Conservation (phyloP, 352 stramenopile genomes). For the Globisporangium polare region DNA sequence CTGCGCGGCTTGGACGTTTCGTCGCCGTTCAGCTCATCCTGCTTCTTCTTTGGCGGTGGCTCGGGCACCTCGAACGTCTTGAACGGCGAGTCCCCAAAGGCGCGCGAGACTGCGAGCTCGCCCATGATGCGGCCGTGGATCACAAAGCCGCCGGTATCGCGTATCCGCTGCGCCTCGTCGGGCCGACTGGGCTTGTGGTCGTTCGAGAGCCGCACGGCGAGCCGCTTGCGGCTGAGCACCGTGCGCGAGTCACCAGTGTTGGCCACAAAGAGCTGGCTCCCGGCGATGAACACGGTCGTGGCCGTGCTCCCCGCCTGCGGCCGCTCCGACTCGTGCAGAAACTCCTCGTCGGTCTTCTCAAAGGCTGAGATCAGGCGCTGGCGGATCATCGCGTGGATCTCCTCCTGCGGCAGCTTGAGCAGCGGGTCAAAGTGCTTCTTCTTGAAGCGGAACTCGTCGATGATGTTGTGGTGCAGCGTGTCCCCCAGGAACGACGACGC, state of each 20-base stretch:
- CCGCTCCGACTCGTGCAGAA: conserved; percentile 55
- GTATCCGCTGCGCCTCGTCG: conserved; percentile 94
- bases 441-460: conserved; percentile 45
- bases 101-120: conserved; percentile 75
- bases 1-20: conserved; percentile 43
- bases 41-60: conserved; percentile 26
- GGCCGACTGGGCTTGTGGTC: conserved; percentile 94
- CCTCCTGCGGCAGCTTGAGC: conserved; percentile 31
- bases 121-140: conserved; percentile 93
- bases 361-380: conserved; percentile 54
- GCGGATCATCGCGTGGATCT: conserved; percentile 47
- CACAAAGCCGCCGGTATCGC: conserved; percentile 90
- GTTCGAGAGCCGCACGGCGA: conserved; percentile 90
- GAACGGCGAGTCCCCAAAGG: conserved; percentile 93
- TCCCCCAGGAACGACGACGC: conserved; percentile 89
- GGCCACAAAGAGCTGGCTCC: conserved; percentile 90
- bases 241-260: conserved; percentile 97
- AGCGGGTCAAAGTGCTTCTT: conserved; percentile 43
- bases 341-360: conserved; percentile 70
- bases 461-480: conserved; percentile 64
- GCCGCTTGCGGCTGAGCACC: conserved; percentile 87
- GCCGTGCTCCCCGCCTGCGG: conserved; percentile 91
- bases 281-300: conserved; percentile 92
- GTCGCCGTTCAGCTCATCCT: neutral
- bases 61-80: conserved; percentile 88